Conservation (phyloP, 129 eudicot species). For the Apium graveolens region DNA sequence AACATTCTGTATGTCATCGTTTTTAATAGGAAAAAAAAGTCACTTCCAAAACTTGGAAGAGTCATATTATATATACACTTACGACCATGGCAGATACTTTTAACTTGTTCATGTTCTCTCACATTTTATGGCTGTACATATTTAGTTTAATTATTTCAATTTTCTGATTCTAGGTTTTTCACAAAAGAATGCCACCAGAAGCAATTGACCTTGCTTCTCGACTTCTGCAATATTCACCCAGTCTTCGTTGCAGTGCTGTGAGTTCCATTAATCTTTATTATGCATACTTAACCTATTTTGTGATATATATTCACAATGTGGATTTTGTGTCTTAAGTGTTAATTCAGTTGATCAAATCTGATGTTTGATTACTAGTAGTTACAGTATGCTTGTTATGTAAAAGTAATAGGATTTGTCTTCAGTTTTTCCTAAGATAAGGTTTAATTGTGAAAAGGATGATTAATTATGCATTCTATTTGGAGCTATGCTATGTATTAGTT, state of each 20-base stretch:
- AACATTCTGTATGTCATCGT: neutral
- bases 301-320: neutral
- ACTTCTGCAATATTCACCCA: conserved; percentile 88
- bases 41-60: neutral
- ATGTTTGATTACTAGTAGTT: neutral
- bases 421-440: neutral
- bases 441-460: neutral
- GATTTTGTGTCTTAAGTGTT: neutral
- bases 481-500: neutral
- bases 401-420: neutral
- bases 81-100: neutral
- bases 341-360: neutral
- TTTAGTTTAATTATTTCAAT: neutral
- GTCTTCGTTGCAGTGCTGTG: conserved; percentile 96
- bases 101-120: neutral
- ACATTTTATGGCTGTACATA: neutral
- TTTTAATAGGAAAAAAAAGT: no score
- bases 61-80: no score
- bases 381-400: neutral
- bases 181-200: conserved; percentile 95
- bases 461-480: neutral
- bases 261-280: conserved; percentile 24
- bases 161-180: conserved; percentile 59
- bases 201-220: conserved; percentile 95
- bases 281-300: neutral